Evolutionary conservation across 2,329 filamentous ascomycete species (phyloP).

Genomic region (Fusarium sp.): DNA sequence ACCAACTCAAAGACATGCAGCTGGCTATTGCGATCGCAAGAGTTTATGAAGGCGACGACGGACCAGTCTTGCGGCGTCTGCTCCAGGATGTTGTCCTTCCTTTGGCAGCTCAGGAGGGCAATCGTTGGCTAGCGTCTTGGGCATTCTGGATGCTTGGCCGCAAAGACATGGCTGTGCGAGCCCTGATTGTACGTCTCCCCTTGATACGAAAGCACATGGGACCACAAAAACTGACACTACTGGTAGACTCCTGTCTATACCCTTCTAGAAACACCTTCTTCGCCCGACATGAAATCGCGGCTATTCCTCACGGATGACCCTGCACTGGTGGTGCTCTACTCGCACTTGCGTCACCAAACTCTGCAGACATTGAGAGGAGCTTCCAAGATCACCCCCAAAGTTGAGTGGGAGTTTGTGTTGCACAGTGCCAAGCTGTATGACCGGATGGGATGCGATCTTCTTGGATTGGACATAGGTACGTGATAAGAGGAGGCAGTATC

Average conservation of each 20-base stretch:
- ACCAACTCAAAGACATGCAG: slow-evolving; percentile 90
- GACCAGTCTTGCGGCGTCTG: slow-evolving; percentile 80
- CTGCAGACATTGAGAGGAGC: slow-evolving; percentile 89
- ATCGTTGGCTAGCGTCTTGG: slow-evolving; percentile 96
- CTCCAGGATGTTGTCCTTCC: slow-evolving; percentile 86
- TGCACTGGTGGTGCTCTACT: slow-evolving; percentile 88
- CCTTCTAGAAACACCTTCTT: slow-evolving; percentile 78
- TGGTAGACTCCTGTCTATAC: slow-evolving; percentile 82
- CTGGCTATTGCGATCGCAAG: slow-evolving; percentile 90
- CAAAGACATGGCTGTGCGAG: slow-evolving; percentile 86
- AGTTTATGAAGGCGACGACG: slow-evolving; percentile 89
- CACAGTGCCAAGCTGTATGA: slow-evolving; percentile 89
- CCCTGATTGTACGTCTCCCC: slow-evolving; percentile 77
- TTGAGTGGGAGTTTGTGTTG: slow-evolving; percentile 91
- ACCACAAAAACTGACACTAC: slow-evolving; percentile 10
- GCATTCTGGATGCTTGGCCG: slow-evolving; percentile 92
- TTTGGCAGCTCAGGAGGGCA: slow-evolving; percentile 83
- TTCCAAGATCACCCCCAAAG: slow-evolving; percentile 81
- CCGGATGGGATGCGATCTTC: slow-evolving; percentile 92
- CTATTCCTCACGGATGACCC: slow-evolving; percentile 93
- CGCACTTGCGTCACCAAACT: slow-evolving; percentile 85
- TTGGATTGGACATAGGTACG: slow-evolving; percentile 87
- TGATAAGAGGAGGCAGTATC: not conserved
- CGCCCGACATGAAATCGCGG: slow-evolving; percentile 80
- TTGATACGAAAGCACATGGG: not conserved